These are phyloP conservation scores for Backusella tuberculispora DNA, from an alignment of 192 early-diverging fungal genomes.

Conservation along the genomic window DNA sequence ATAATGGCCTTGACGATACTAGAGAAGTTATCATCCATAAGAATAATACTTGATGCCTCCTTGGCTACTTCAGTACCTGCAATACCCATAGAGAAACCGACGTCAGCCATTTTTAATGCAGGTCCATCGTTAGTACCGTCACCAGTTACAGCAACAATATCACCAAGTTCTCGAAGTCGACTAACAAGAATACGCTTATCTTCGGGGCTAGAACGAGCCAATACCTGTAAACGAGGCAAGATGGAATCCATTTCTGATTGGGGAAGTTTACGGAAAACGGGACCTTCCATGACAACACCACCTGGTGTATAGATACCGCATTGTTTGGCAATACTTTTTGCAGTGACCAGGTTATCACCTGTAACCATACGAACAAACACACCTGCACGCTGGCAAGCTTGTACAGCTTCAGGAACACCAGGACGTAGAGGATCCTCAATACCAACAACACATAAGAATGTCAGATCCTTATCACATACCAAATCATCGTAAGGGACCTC, in stretches of 20 bases:
- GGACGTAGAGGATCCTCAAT: constrained; percentile 96
- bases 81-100: constrained; percentile 99
- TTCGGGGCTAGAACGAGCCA: constrained; percentile 92
- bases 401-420: constrained; percentile 92
- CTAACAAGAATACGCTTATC: constrained; percentile 96
- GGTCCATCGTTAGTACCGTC: constrained; percentile 99
- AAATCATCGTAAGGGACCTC: constrained; percentile 61
- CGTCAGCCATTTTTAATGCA: constrained; percentile 92
- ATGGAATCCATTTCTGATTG: constrained; percentile 86
- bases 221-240: constrained; percentile 89
- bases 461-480: constrained; percentile 57
- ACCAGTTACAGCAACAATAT: constrained; percentile 98
- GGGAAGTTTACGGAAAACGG: constrained; percentile 84
- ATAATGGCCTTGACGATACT: constrained; percentile 96
- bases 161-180: constrained; percentile 84
- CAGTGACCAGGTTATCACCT: constrained; percentile 94
- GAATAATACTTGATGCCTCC: constrained; percentile 95
- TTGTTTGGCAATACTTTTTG: constrained; percentile 90
- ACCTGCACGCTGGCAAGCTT: constrained; percentile 85
- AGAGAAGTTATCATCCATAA: constrained; percentile 99
- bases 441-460: constrained; percentile 88
- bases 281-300: constrained; percentile 94
- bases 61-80: constrained; percentile 99
- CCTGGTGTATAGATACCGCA: constrained; percentile 90
- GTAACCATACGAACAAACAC: constrained; percentile 99